phyloP scores from a whole-genome alignment of 1,139 yeast genomes.

The Suzukiozyma palmioleophila region DNA sequence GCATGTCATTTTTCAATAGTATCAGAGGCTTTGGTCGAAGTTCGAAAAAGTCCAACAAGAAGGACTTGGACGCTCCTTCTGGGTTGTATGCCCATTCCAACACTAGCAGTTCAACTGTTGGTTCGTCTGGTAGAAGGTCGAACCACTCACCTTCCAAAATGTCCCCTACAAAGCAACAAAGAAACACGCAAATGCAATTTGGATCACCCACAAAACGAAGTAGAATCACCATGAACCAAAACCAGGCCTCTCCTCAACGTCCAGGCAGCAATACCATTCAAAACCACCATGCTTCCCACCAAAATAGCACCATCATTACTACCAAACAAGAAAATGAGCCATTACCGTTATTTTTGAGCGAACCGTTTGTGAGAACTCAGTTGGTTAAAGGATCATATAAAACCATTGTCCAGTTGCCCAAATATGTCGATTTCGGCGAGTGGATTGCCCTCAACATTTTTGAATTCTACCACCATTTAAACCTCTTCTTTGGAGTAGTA shows the following conservation, averaged over 20 bases:
- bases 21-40: slow-evolving; percentile 63
- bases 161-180: slow-evolving; percentile 29
- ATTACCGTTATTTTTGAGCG: slow-evolving; percentile 73
- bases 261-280: slow-evolving; percentile 8
- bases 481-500: slow-evolving; percentile 83
- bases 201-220: slow-evolving; percentile 35
- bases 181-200: slow-evolving; percentile 19
- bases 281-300: slow-evolving; percentile 17
- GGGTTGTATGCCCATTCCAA: slow-evolving; percentile 31
- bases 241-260: slow-evolving; percentile 15
- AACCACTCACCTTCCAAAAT: slow-evolving; percentile 27
- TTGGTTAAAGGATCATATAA: slow-evolving; percentile 96
- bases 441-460: slow-evolving; percentile 94
- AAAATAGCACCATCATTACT: slow-evolving; percentile 13
- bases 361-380: slow-evolving; percentile 91
- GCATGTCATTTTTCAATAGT: slow-evolving; percentile 43
- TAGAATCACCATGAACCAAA: slow-evolving; percentile 12
- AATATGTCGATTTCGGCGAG: slow-evolving; percentile 89
- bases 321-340: slow-evolving; percentile 7
- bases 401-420: slow-evolving; percentile 91
- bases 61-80: slow-evolving; percentile 31
- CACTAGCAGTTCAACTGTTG: slow-evolving; percentile 17
- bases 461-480: slow-evolving; percentile 81
- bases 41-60: slow-evolving; percentile 50
- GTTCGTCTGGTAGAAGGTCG: slow-evolving; percentile 25